Percentiles rank a stretch among this genome's conserved stretches.
Conservation (phyloP, 2,329 filamentous ascomycete species). For the Aspergillus piperis region DNA sequence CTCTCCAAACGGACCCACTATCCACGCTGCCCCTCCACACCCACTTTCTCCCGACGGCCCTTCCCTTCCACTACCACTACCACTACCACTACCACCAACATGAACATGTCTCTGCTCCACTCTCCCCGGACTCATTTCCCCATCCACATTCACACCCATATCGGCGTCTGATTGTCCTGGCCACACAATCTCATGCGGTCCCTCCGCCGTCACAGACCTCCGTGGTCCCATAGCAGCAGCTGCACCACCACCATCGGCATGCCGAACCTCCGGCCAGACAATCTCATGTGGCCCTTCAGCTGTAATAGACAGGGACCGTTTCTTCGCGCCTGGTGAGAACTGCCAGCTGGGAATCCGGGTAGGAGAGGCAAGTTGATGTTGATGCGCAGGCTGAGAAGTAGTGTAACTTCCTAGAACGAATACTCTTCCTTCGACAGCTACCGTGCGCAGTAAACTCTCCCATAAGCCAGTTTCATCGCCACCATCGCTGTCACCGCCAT, state of each 20-base stretch:
- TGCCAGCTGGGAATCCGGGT: too few relatives aligned
- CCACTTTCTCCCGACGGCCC: too few relatives aligned
- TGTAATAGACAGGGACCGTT: neutral
- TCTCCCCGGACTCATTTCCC: neutral
- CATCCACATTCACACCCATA: neutral
- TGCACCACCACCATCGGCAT: neutral
- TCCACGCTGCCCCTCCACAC: neutral
- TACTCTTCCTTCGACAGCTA: neutral
- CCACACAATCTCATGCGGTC: constrained; percentile 52
- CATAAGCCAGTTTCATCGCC: neutral
- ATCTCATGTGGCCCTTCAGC: neutral
- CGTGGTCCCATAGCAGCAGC: constrained; percentile 6
- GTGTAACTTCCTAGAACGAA: neutral
- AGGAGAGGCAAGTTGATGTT: too few relatives aligned
- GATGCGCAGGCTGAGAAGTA: neutral
- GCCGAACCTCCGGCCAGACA: neutral
- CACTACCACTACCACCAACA: neutral
- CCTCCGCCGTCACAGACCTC: constrained; percentile 37
- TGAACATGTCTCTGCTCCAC: neutral
- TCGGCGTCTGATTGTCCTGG: constrained; percentile 22
- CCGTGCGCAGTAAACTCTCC: neutral
- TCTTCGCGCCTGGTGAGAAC: neutral
- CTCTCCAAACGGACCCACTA: neutral
- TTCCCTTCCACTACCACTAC: neutral
- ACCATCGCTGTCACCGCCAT: neutral